Evolutionary conservation across 352 stramenopile species (phyloP).

Genomic region (Elongisporangium prolatum): DNA sequence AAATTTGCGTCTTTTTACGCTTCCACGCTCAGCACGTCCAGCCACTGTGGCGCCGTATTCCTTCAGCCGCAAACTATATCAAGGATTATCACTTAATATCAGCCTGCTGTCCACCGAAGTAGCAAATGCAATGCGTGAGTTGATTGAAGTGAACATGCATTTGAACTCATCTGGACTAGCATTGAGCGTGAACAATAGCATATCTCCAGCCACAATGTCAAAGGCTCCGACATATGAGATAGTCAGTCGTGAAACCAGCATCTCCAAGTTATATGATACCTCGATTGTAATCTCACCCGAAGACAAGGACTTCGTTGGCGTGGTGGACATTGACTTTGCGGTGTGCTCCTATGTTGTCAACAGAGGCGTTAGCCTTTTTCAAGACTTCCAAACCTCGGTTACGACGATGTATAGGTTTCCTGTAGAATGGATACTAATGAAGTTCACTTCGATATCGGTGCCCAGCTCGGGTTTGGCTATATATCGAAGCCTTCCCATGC

Average conservation of each 20-base stretch:
- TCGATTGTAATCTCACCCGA: constrained; percentile 6
- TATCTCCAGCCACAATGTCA: too few relatives aligned
- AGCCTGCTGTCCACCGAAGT: constrained; percentile 10
- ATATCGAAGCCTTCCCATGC: constrained; percentile 23
- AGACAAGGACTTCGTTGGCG: constrained; percentile 12
- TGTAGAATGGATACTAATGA: constrained; percentile 20
- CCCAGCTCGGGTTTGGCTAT: constrained; percentile 7
- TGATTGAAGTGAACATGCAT: constrained; percentile 8
- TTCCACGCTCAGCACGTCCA: constrained; percentile 9
- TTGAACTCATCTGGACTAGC: constrained; percentile 10
- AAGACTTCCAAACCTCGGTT: constrained; percentile 9
- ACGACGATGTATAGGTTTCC: constrained; percentile 14
- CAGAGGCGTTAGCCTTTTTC: constrained; percentile 4
- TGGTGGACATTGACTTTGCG: constrained; percentile 14
- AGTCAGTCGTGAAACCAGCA: background rate
- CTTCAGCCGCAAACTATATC: constrained; percentile 16
- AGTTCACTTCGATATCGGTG: constrained; percentile 7
- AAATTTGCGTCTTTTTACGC: constrained; percentile 8
- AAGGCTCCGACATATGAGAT: background rate
- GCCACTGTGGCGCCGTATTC: constrained; percentile 7
- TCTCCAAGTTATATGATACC: background rate
- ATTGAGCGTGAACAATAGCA: constrained; percentile 5
- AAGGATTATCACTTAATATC: constrained; percentile 12
- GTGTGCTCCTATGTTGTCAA: constrained; percentile 8
- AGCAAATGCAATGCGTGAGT: constrained; percentile 9